Base-by-base conservation (phyloP, 83 land plant genomes). In the Picea abies region DNA sequence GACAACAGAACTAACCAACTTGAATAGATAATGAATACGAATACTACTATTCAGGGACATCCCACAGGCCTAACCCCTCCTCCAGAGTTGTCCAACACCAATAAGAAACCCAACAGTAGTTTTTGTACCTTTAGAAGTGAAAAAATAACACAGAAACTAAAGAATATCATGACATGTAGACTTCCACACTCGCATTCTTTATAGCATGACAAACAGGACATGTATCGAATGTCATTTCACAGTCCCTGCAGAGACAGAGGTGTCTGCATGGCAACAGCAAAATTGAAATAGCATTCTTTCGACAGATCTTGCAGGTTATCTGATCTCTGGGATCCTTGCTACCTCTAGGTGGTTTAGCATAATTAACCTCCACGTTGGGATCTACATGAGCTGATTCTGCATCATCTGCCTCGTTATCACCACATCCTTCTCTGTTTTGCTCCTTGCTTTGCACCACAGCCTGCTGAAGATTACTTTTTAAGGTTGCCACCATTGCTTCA, bases 401-500 rank as follows among this genome's bases (percentile, higher is more conserved):
- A 49, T 69, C 83, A 69, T 82, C 83, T 29, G 29, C 83, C n/a
- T 82, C 83, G 35, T 56, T 70, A 70, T 82, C 78, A 9, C 83
- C 83, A 70, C 78, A n/a, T 12, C 82, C 82, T 39, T 80, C 82
- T 32, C 26, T 63, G 19, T 26, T 82, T 25, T 69, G 76, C 6
- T 82, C 83, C 32, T 19, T 70, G 56, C 83, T 81, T 61, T 79
- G 81, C 32, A 68, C 17, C 25, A 81, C 22, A 20, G 82, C 82
- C 47, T 81, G 82, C 56, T 81, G 82, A 16, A 83, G 84, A 37
- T 83, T 79, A 14, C 41, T 22, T n/a, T 82, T 29, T 60, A 84
- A 23, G 83, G 52, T n/a, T 29, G 1, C 73, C 52, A 79, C 82
- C 85, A 79, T 79, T 5, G 70, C 58, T 63, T 84, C 85, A 20